Evolutionary conservation across 495 filamentous ascomycete genomes (phyloP).

Genomic region (Cercophora sp.): DNA sequence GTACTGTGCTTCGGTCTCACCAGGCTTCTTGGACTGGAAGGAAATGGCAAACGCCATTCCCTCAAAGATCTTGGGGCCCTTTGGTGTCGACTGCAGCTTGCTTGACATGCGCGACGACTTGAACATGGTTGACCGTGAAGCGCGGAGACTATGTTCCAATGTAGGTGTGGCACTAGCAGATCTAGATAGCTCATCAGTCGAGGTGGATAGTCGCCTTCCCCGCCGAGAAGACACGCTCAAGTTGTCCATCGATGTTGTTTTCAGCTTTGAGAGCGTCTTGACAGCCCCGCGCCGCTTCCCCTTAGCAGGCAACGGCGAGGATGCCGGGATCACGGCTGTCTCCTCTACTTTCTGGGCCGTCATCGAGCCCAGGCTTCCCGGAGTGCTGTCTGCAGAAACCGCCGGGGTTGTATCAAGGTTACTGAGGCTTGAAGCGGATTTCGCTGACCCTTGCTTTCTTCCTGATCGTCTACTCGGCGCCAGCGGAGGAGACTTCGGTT

Average conservation of each 20-base stretch:
- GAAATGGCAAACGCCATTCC: constrained; percentile 81
- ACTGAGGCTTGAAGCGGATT: constrained; percentile 30
- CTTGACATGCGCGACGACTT: constrained; percentile 8
- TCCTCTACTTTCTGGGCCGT: constrained; percentile 2
- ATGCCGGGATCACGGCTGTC: constrained; percentile 13
- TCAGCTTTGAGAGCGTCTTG: constrained; percentile 21
- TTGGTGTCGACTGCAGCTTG: constrained; percentile 6
- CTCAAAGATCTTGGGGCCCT: constrained; percentile 50
- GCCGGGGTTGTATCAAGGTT: constrained; percentile 33
- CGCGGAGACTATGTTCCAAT: constrained; percentile 29
- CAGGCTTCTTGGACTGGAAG: constrained; percentile 49
- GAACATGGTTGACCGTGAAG: constrained; percentile 17
- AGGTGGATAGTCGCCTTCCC: constrained; percentile 27
- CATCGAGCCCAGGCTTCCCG: constrained; percentile 20
- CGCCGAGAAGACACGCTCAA: constrained; percentile 22
- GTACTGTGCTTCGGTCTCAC: constrained; percentile 49
- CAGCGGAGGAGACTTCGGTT: constrained; percentile 29
- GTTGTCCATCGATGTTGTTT: constrained; percentile 19
- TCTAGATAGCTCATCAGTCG: constrained; percentile 37
- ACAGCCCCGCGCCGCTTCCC: constrained; percentile 22
- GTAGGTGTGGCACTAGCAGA: constrained; percentile 24
- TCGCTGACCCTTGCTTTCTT: constrained; percentile 12
- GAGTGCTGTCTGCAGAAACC: constrained; percentile 27
- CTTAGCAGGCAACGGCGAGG: constrained; percentile 30
- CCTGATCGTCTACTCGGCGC: constrained; percentile 20